phyloP scores from a whole-genome alignment of 768 basidiomycete species.

The Mycena sanguinolenta region DNA sequence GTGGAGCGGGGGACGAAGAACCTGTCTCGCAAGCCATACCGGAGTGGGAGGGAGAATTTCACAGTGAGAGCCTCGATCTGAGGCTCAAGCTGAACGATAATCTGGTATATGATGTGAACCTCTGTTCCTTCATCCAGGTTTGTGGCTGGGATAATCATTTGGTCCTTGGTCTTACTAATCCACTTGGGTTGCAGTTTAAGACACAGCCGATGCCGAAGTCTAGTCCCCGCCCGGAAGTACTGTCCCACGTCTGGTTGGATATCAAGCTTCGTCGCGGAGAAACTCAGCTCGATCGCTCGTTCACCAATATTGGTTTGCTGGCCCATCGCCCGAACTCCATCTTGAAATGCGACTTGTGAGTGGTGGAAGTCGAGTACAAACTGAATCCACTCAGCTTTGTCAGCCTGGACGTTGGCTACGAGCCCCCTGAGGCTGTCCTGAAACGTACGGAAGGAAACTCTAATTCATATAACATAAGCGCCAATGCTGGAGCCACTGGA shows the following conservation, averaged over 20 bases:
- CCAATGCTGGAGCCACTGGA: not conserved
- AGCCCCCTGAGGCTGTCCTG: not conserved
- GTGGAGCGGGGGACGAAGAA: not conserved
- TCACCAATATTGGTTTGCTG: conserved; percentile 8
- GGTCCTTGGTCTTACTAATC: not conserved
- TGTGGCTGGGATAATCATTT: too few species aligned
- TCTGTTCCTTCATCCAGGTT: not conserved
- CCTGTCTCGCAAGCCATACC: not conserved
- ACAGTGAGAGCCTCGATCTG: not conserved
- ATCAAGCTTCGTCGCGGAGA: not conserved
- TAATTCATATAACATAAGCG: not conserved
- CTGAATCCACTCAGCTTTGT: too few species aligned
- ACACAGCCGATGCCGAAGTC: not conserved
- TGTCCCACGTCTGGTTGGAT: not conserved
- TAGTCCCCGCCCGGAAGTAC: not conserved
- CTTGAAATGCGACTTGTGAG: conserved; percentile 5
- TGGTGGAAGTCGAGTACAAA: too few species aligned
- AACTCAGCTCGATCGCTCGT: conserved; percentile 8
- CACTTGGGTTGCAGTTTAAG: not conserved
- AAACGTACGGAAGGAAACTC: not conserved
- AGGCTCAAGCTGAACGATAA: not conserved
- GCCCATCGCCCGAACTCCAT: conserved; percentile 6
- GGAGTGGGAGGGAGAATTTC: conserved; percentile 3
- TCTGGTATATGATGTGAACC: not conserved
- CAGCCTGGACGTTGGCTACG: not conserved